Conservation (phyloP, 768 basidiomycete species). For the Suillus plorans region DNA sequence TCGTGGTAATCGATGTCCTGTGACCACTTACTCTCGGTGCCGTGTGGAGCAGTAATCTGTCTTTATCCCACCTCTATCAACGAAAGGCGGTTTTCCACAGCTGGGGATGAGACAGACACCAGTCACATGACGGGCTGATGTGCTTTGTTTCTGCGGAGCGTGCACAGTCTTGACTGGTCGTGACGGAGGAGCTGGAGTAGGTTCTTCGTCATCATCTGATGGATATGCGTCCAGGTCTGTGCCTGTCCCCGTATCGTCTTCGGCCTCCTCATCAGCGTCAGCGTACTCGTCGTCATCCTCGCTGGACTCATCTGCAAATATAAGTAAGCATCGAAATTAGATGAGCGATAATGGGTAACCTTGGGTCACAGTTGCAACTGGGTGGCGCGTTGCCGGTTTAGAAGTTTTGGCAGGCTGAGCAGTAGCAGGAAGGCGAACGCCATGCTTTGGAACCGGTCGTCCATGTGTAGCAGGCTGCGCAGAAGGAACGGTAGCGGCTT, state of each 20-base stretch:
- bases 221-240: slow-evolving; percentile 34
- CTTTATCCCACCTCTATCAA: slow-evolving; percentile 51
- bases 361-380: slow-evolving; percentile 16
- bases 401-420: slow-evolving; percentile 13
- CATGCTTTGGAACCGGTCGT: slow-evolving; percentile 17
- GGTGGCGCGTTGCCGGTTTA: slow-evolving; percentile 13
- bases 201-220: slow-evolving; percentile 29
- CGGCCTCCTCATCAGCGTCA: slow-evolving; percentile 23
- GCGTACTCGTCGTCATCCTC: slow-evolving; percentile 19
- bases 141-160: slow-evolving; percentile 13
- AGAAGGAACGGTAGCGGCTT: slow-evolving; percentile 34
- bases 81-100: slow-evolving; percentile 56
- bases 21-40: slow-evolving; percentile 59
- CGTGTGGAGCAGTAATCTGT: slow-evolving; percentile 57
- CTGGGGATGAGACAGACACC: slow-evolving; percentile 55
- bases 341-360: slow-evolving; percentile 16
- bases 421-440: slow-evolving; percentile 10
- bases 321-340: slow-evolving; percentile 12
- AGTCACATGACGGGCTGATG: slow-evolving; percentile 14
- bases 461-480: slow-evolving; percentile 18
- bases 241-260: slow-evolving; percentile 18
- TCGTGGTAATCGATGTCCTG: slow-evolving; percentile 6
- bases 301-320: slow-evolving; percentile 20
- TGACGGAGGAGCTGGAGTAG: slow-evolving; percentile 12
- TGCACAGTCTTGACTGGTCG: slow-evolving; percentile 10